Percentiles rank a stretch among this genome's conserved stretches.
Conservation (phyloP, 2,329 filamentous ascomycete species). For the Diaporthe eres region DNA sequence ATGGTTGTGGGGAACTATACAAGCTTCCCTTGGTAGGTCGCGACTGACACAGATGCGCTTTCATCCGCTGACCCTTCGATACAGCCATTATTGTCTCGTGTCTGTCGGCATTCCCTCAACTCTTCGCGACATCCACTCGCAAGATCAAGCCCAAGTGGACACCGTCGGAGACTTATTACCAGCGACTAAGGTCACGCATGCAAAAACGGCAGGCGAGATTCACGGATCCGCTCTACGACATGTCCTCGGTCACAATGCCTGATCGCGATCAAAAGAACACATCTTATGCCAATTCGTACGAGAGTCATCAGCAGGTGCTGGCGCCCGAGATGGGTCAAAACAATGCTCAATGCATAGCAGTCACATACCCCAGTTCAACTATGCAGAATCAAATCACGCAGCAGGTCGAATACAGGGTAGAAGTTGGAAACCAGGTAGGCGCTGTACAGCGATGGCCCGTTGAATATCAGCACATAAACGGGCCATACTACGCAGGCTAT, state of each 20-base stretch:
- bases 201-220: background rate
- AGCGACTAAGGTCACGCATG: background rate
- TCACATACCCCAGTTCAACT: background rate
- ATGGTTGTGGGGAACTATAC: background rate
- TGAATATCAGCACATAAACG: no score
- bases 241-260: background rate
- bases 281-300: background rate
- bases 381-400: no score
- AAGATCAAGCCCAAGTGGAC: constrained; percentile 7
- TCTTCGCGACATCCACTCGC: background rate
- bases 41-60: background rate
- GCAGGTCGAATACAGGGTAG: no score
- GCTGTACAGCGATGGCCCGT: no score
- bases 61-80: background rate
- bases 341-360: background rate
- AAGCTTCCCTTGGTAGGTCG: constrained; percentile 8
- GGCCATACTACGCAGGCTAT: no score
- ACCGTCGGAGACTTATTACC: constrained; percentile 11
- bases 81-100: constrained; percentile 11
- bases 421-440: no score
- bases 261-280: background rate
- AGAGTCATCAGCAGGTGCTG: background rate
- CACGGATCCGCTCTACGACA: background rate
- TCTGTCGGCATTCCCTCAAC: constrained; percentile 23
- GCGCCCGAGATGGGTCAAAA: background rate